Base-by-base conservation (phyloP, 2,329 filamentous ascomycete genomes). In the Cyclaneusma minus region DNA sequence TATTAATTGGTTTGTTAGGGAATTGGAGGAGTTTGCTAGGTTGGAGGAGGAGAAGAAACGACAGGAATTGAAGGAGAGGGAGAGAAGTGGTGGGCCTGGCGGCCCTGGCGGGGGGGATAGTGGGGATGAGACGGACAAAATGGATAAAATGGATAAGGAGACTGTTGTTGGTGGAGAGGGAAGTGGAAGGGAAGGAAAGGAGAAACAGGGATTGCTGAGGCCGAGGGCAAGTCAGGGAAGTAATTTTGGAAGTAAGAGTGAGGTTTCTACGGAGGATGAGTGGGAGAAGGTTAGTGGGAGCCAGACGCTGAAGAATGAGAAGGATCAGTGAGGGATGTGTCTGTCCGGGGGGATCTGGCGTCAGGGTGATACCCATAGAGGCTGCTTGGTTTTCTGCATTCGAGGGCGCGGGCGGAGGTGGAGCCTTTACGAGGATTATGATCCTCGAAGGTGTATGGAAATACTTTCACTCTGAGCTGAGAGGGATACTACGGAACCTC, bases 1-100 rank as follows among this genome's bases (percentile, higher is more conserved):
- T 30, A 85, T 95, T 56, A 95, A 95, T 64, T 98, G 89, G 89
- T 95, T 98, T 47, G 84, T 82, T 29, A 56, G 56, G 23, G 87
- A 72, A 55, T 48, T 72, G 25, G 52, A 57, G 33, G 51, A 51
- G 26, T 18, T 3, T 28, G 49, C 58, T 32, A 55, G 55, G 42
- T 45, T 51, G 35, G 48, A 48, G 25, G 37, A 43, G 18, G 50
- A 52, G 13, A 46, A 55, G 30, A 45, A 34, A 43, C 29, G 39
- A 44, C 21, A 27, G 26, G n/a, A n/a, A n/a, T n/a, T n/a, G n/a
- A n/a, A n/a, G 35, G 48, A 48, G 25, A 37, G 43, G 18, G 50
- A 52, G 13, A 46, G 55, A 30, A 45, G 34, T 43, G 36, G 32
- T 24, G 25, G 33, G 29, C 25, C 36, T 27, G 27, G 40, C 30